These are phyloP conservation scores for Prillingera fragicola DNA, from an alignment of 1,284 basidiomycete genomes.

Conservation along the genomic window DNA sequence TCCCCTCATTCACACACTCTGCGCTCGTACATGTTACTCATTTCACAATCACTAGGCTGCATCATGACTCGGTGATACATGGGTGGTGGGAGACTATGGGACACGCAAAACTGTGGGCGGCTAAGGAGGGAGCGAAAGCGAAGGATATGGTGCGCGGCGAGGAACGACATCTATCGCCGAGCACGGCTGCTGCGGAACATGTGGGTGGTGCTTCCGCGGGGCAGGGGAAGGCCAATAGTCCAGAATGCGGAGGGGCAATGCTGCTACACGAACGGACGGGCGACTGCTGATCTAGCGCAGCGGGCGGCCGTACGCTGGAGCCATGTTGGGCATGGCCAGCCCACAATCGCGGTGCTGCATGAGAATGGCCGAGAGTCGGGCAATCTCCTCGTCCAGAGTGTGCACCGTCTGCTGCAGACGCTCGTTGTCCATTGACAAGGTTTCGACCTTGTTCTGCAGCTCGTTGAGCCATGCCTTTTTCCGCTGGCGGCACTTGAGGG, in stretches of 20 bases:
- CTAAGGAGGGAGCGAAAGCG: constrained; percentile 14
- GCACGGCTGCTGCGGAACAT: too few relatives aligned
- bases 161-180: too few relatives aligned
- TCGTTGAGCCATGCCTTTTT: constrained; percentile 97
- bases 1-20: too few relatives aligned
- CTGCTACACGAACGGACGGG: too few relatives aligned
- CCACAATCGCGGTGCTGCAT: constrained; percentile 47
- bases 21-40: too few relatives aligned
- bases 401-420: constrained; percentile 60
- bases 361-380: constrained; percentile 51
- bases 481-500: constrained; percentile 94
- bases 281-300: constrained; percentile 10
- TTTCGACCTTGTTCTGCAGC: constrained; percentile 89
- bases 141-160: constrained; percentile 3
- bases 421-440: constrained; percentile 84
- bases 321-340: constrained; percentile 25
- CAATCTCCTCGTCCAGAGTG: constrained; percentile 55
- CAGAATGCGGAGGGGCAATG: too few relatives aligned
- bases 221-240: too few relatives aligned
- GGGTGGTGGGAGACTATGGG: constrained; percentile 1
- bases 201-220: too few relatives aligned
- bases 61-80: constrained; percentile 11
- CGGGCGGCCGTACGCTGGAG: constrained; percentile 15
- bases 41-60: constrained; percentile 7
- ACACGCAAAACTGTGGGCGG: constrained; percentile 2